Percentiles rank a stretch among this genome's conserved stretches.
These are phyloP conservation scores for Amanita inopinata DNA, from an alignment of 768 basidiomycete genomes.

Conservation along the genomic window DNA sequence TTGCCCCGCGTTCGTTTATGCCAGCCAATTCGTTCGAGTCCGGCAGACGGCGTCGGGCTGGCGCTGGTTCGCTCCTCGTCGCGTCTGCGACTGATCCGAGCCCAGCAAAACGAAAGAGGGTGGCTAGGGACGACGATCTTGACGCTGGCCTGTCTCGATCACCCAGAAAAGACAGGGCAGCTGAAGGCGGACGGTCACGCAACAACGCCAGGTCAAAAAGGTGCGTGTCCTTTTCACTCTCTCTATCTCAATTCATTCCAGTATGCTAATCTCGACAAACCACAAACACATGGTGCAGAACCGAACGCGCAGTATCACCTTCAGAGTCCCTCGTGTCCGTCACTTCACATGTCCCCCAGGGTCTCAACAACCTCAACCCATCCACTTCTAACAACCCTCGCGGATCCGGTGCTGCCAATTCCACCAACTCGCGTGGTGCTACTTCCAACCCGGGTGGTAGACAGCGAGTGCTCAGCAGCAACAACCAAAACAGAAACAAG, in stretches of 20 bases:
- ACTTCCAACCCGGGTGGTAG: not conserved
- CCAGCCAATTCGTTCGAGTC: conserved; percentile 51
- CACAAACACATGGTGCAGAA: conserved; percentile 27
- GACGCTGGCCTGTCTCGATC: conserved; percentile 40
- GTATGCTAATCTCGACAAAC: not conserved
- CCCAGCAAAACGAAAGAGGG: conserved; percentile 56
- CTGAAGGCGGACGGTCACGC: conserved; percentile 39
- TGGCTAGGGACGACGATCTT: conserved; percentile 52
- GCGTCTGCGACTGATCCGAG: conserved; percentile 45
- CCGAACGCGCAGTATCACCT: conserved; percentile 58
- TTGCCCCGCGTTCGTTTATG: conserved; percentile 58
- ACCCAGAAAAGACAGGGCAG: conserved; percentile 51
- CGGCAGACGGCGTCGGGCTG: conserved; percentile 52
- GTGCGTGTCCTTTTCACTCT: conserved; percentile 28
- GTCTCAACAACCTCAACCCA: conserved; percentile 23
- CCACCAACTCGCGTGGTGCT: not conserved
- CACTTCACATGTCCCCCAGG: conserved; percentile 48
- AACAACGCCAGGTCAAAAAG: conserved; percentile 49
- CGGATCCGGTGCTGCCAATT: not conserved
- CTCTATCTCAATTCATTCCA: conserved; percentile 8
- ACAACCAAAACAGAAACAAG: conserved; percentile 10
- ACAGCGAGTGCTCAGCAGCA: not conserved
- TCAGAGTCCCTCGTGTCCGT: conserved; percentile 67
- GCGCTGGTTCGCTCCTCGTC: conserved; percentile 43
- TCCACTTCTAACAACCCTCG: conserved; percentile 1